Conservation (phyloP, 2,329 filamentous ascomycete genomes). For the Chaetomium sp. region DNA sequence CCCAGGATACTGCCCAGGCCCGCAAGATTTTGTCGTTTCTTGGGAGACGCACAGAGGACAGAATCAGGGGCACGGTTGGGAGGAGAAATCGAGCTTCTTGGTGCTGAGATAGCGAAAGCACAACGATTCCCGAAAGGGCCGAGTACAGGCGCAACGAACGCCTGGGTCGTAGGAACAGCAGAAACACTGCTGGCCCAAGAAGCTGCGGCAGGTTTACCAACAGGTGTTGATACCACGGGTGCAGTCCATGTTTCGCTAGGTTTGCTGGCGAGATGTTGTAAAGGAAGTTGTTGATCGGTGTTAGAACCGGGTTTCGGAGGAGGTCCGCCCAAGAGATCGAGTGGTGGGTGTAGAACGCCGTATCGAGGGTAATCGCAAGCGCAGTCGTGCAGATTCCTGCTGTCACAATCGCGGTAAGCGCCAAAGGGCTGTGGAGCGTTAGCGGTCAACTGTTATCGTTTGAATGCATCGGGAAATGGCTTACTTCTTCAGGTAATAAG, state of each 20-base stretch:
- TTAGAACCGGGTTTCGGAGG: conserved; percentile 60
- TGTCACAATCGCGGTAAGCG: conserved; percentile 56
- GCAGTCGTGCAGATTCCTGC: conserved; percentile 62
- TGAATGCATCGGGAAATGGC: conserved; percentile 25
- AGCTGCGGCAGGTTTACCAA: conserved; percentile 65
- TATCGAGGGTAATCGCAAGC: conserved; percentile 75
- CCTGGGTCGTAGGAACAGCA: conserved; percentile 53
- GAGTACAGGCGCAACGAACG: conserved; percentile 60
- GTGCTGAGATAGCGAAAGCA: conserved; percentile 69
- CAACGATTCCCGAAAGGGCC: conserved; percentile 63
- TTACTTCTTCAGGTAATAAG: conserved; percentile 77
- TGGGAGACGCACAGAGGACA: conserved; percentile 66
- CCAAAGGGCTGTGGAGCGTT: conserved; percentile 42
- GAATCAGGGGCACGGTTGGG: conserved; percentile 67
- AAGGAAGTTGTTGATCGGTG: conserved; percentile 68
- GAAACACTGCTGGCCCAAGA: conserved; percentile 60
- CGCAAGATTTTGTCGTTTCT: conserved; percentile 42
- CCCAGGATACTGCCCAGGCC: conserved; percentile 57
- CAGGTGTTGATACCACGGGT: conserved; percentile 72
- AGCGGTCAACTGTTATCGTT: not conserved
- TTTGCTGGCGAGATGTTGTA: conserved; percentile 69
- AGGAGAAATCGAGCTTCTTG: conserved; percentile 75
- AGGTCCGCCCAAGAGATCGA: conserved; percentile 60
- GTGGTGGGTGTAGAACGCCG: conserved; percentile 66
- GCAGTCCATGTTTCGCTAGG: conserved; percentile 67